Conservation (phyloP, 768 basidiomycete species). For the Scleroderma citrinum region DNA sequence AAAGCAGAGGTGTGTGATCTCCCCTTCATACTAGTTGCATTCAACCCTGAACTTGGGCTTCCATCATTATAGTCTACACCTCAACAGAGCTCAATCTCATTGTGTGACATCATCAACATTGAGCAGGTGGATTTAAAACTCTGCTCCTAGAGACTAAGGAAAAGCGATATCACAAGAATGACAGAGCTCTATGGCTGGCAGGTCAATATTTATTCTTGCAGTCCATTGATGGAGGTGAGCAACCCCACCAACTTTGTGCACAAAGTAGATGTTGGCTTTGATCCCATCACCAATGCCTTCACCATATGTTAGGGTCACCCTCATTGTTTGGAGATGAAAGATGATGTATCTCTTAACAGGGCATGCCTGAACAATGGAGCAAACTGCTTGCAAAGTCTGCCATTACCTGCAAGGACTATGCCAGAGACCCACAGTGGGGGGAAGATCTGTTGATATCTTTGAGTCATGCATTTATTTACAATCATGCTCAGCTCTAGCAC, state of each 20-base stretch:
- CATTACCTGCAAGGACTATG: constrained; percentile 97
- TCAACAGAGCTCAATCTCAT: constrained; percentile 53
- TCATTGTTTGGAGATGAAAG: neutral
- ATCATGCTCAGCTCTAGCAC: no score
- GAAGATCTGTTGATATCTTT: no score
- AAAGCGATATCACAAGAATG: constrained; percentile 80
- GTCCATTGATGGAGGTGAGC: constrained; percentile 88
- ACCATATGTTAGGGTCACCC: constrained; percentile 53
- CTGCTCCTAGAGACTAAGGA: constrained; percentile 81
- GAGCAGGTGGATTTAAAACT: constrained; percentile 90
- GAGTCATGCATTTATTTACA: no score
- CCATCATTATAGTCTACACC: constrained; percentile 38
- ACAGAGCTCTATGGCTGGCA: constrained; percentile 98
- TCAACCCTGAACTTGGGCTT: neutral
- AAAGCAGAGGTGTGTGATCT: constrained; percentile 77
- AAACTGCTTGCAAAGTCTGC: constrained; percentile 95
- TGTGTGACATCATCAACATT: constrained; percentile 79
- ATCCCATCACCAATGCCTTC: constrained; percentile 89
- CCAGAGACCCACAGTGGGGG: constrained; percentile 92
- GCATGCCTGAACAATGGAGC: constrained; percentile 96
- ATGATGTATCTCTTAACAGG: constrained; percentile 41
- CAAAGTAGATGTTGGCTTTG: constrained; percentile 97
- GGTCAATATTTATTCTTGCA: constrained; percentile 91
- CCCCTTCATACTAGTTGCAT: neutral
- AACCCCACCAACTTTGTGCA: constrained; percentile 98